These are phyloP conservation scores for Apiospora aurea DNA, from an alignment of 2,329 filamentous ascomycete genomes.

Conservation along the genomic window DNA sequence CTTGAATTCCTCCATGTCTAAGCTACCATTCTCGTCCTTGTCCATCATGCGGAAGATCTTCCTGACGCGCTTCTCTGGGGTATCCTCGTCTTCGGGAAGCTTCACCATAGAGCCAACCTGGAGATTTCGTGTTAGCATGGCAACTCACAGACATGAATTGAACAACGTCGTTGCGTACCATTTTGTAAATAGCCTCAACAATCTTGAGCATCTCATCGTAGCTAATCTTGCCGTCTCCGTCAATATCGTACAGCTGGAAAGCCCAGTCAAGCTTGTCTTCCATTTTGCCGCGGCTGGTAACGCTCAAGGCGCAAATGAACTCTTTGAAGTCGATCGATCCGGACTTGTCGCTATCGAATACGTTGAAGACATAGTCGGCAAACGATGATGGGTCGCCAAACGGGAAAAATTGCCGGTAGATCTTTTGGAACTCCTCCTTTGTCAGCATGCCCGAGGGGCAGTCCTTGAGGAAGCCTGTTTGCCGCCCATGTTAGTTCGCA, in stretches of 20 bases:
- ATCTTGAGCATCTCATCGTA: constrained; percentile 99
- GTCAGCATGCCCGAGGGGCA: constrained; percentile 96
- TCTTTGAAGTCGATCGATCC: constrained; percentile 99
- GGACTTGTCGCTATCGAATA: constrained; percentile 97
- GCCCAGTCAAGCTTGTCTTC: constrained; percentile 99
- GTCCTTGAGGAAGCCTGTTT: constrained; percentile 92
- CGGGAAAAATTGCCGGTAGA: constrained; percentile 99
- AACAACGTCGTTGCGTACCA: constrained; percentile 65
- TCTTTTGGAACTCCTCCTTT: constrained; percentile 99
- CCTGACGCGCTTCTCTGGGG: constrained; percentile 94
- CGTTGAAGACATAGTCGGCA: constrained; percentile 98
- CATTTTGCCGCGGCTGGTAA: constrained; percentile 97
- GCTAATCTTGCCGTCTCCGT: constrained; percentile 97
- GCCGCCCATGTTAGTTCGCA: constrained; percentile 13
- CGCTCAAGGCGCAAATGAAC: constrained; percentile 97
- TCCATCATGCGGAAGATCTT: constrained; percentile 99
- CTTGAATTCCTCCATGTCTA: constrained; percentile 98
- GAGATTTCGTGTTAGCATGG: constrained; percentile 25
- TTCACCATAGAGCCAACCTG: constrained; percentile 99
- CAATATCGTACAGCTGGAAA: constrained; percentile 98
- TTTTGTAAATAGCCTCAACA: constrained; percentile 99
- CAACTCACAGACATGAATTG: not conserved
- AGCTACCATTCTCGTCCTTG: constrained; percentile 97
- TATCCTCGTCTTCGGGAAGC: constrained; percentile 97
- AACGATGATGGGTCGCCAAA: constrained; percentile 98